Conservation (phyloP, 2,329 filamentous ascomycete genomes). For the Fusarium sp. region DNA sequence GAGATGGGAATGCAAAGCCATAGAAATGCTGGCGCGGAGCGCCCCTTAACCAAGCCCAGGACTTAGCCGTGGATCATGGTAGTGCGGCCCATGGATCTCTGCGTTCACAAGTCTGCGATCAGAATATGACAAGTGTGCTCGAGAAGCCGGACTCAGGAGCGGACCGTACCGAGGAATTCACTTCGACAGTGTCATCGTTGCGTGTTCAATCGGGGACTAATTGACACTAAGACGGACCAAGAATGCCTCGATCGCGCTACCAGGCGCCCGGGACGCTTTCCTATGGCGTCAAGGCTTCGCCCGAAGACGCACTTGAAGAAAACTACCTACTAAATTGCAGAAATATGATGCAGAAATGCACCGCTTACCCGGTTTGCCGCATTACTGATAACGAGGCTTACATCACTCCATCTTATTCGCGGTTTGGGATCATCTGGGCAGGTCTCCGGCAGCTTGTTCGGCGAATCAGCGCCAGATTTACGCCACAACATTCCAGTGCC, state of each 20-base stretch:
- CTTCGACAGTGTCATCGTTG: not conserved
- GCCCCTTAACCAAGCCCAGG: not conserved
- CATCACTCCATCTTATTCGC: rapidly evolving
- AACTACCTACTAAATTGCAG: rapidly evolving
- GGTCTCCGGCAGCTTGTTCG: not conserved
- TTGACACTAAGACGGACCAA: rapidly evolving
- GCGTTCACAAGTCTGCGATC: rapidly evolving
- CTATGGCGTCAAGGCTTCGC: not conserved
- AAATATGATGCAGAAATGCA: rapidly evolving
- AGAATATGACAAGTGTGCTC: rapidly evolving
- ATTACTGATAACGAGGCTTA: not conserved
- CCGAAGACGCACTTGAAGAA: rapidly evolving
- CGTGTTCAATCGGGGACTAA: not conserved
- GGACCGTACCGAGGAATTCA: not conserved
- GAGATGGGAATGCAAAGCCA: not conserved
- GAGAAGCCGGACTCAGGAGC: not conserved
- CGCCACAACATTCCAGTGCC: not conserved
- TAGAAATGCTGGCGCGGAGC: not conserved
- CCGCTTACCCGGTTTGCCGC: not conserved
- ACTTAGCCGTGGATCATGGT: not conserved
- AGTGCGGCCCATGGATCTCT: not conserved
- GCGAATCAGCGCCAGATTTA: not conserved
- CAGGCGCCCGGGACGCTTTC: not conserved
- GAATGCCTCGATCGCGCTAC: not conserved
- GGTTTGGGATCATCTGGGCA: not conserved